These are phyloP conservation scores for Inosperma sp. DNA, from an alignment of 768 basidiomycete species.

Conservation along the genomic window DNA sequence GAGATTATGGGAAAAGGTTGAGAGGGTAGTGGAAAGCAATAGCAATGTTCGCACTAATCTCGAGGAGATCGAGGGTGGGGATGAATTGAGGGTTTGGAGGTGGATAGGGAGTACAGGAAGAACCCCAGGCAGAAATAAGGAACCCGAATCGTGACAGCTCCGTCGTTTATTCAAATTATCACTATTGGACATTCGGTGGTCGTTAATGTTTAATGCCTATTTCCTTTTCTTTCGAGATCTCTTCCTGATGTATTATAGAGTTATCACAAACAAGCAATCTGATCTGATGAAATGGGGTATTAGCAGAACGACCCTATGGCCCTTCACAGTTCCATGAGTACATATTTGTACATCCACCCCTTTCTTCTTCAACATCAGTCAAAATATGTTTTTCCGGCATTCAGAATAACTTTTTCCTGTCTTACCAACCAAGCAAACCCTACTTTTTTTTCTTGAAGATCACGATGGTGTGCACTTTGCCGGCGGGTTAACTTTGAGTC, in stretches of 20 bases:
- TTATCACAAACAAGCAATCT: no score
- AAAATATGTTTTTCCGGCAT: not conserved
- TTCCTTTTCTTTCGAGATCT: not conserved
- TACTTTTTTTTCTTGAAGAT: constrained; percentile 8
- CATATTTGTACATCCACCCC: no score
- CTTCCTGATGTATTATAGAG: no score
- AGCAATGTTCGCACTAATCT: constrained; percentile 83
- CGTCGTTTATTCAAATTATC: constrained; percentile 3
- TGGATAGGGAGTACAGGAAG: constrained; percentile 66
- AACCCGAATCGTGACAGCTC: constrained; percentile 13
- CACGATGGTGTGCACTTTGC: not conserved
- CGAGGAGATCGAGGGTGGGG: constrained; percentile 79
- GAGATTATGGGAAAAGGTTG: constrained; percentile 78
- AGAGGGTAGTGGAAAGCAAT: constrained; percentile 83
- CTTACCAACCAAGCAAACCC: not conserved
- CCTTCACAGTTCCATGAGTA: no score
- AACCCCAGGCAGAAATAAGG: constrained; percentile 28
- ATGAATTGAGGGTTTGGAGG: constrained; percentile 86
- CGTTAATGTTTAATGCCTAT: not conserved
- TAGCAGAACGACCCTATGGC: no score
- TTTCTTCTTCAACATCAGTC: no score
- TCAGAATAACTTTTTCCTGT: constrained; percentile 9
- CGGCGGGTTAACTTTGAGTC: constrained; percentile 1
- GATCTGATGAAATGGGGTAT: no score
- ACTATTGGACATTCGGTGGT: constrained; percentile 1